These are phyloP conservation scores for Xylaria telfairii DNA, from an alignment of 495 filamentous ascomycete genomes.

Conservation along the genomic window DNA sequence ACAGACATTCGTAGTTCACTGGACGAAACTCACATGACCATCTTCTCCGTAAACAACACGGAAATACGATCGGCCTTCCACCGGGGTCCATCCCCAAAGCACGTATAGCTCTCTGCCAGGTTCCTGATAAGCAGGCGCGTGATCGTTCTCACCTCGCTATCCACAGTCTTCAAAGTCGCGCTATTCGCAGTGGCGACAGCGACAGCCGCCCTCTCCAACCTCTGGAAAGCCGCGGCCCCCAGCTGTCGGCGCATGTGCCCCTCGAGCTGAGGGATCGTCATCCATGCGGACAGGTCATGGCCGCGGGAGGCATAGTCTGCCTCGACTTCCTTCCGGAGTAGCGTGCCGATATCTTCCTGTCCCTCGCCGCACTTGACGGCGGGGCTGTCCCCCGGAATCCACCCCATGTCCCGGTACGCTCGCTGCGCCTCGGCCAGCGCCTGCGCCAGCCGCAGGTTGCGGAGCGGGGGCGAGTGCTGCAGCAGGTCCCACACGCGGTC, in stretches of 20 bases:
- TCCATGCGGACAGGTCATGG: slow-evolving; percentile 22
- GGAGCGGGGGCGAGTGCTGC: slow-evolving; percentile 29
- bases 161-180: background rate
- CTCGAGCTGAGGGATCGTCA: slow-evolving; percentile 30
- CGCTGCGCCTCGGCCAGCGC: slow-evolving; percentile 31
- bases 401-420: slow-evolving; percentile 29
- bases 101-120: slow-evolving; percentile 21
- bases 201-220: slow-evolving; percentile 21
- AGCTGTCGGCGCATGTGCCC: slow-evolving; percentile 28
- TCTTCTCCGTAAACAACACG: slow-evolving; percentile 10
- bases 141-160: background rate
- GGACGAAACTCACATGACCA: background rate
- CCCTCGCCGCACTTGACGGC: background rate
- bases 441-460: slow-evolving; percentile 25
- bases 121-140: slow-evolving; percentile 15
- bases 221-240: slow-evolving; percentile 24
- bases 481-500: slow-evolving; percentile 26
- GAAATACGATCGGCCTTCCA: slow-evolving; percentile 16
- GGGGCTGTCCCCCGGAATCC: slow-evolving; percentile 25
- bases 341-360: slow-evolving; percentile 3
- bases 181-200: background rate
- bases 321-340: slow-evolving; percentile 24
- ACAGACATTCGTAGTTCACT: background rate
- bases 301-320: slow-evolving; percentile 26
- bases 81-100: slow-evolving; percentile 23